These are phyloP conservation scores for Strobilomyces dryophilus DNA, from an alignment of 768 basidiomycete genomes.

Conservation along the genomic window DNA sequence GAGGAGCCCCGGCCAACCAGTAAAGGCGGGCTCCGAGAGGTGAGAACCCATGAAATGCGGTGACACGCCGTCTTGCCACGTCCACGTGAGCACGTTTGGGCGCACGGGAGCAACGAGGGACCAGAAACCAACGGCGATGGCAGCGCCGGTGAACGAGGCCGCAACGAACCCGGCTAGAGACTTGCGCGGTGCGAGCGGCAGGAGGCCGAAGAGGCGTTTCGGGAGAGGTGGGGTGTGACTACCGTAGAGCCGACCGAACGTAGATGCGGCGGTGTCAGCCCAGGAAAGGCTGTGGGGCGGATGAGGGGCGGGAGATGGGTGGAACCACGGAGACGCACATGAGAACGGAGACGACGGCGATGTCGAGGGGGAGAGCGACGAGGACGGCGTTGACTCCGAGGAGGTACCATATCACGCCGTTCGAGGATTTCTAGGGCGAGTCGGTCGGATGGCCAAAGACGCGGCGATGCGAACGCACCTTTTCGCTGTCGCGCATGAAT, in stretches of 20 bases:
- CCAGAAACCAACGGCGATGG: conserved; percentile 72
- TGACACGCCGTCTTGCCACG: conserved; percentile 49
- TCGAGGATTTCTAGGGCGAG: conserved; percentile 34
- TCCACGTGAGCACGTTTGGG: conserved; percentile 45
- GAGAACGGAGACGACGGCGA: conserved; percentile 85
- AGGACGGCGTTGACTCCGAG: conserved; percentile 80
- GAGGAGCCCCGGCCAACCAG: conserved; percentile 43
- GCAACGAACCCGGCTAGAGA: conserved; percentile 82
- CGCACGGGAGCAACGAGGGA: conserved; percentile 50
- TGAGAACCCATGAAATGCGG: conserved; percentile 20
- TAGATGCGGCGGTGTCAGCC: conserved; percentile 94
- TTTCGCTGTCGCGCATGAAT: conserved; percentile 88
- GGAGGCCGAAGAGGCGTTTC: conserved; percentile 36
- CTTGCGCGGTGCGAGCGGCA: conserved; percentile 79
- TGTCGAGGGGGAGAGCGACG: conserved; percentile 72
- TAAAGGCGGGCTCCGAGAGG: conserved; percentile 1
- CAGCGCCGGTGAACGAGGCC: conserved; percentile 66
- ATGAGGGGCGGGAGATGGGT: background rate
- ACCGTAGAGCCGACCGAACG: conserved; percentile 83
- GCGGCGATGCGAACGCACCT: conserved; percentile 35
- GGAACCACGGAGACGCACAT: conserved; percentile 51
- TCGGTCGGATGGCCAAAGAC: too few species aligned
- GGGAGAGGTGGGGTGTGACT: conserved; percentile 62
- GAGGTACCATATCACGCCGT: conserved; percentile 89
- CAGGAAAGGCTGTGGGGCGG: conserved; percentile 68